Evolutionary conservation across 805 yeast genomes (phyloP), one percentile per base, ranked within the genome.

Genomic region (Spathaspora gorwiae): DNA sequence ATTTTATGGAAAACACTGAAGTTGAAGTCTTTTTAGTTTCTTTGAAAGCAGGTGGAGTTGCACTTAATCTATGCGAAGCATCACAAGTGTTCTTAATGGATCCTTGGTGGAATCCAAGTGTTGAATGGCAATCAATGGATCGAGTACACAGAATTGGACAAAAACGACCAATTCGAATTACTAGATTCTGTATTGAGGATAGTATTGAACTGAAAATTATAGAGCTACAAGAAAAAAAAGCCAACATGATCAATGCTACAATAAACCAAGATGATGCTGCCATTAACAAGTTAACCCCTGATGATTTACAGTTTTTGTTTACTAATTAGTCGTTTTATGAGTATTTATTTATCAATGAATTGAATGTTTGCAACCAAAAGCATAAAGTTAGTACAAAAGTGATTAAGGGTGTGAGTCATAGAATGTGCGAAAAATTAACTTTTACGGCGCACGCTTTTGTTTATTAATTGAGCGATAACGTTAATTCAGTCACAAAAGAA

Each of bases 21-120:
- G 97, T 92, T 35, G 99, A 94, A 63, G 95, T 94, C 7, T 94
- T 94, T 60, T 66, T 94, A 51, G 99, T 94, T 7, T 89, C 97
- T 32, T 75, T 94, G 56, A 94, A 94, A 60, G 99, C 99, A 0
- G 99, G 99, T 54, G 99, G 99, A 68, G 99, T 94, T 37, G 99
- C 99, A 0, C 73, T 94, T 53, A 94, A 94, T 61, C 73, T 94
- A 52, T 92, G 97, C 59, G 99, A 95, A 58, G 98, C 99, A 0
- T 90, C 95, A 2, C 98, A 92, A 58, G 98, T 94, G 39, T 94
- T 94, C 54, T 75, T 94, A 38, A 73, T 94, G 73, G 99, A 94
- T 57, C 98, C 98, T 32, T 94, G 99, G 99, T 94, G 99, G 98
- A 95, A 94, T 61, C 98, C 98, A 1, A 86, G 95, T 54, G 94